Evolutionary conservation across 371 early-diverging fungal genomes (phyloP).

Genomic region (Entomophthora muscae): DNA sequence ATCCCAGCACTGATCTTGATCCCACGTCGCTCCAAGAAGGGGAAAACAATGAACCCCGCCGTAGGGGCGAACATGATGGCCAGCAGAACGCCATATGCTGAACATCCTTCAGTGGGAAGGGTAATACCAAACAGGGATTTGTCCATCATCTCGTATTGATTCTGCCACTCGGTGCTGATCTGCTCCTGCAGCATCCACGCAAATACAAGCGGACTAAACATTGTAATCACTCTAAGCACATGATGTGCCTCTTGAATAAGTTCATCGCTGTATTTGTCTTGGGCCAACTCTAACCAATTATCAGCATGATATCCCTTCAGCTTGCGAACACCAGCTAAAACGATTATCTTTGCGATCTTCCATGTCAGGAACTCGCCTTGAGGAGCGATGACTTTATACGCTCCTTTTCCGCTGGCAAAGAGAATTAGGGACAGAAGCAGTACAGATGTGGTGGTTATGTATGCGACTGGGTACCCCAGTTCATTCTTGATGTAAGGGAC

Average conservation of each 20-base stretch:
- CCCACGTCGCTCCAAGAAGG: conserved; percentile 9
- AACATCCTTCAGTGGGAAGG: not conserved
- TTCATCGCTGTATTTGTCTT: not conserved
- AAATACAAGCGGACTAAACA: conserved; percentile 23
- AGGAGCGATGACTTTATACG: conserved; percentile 34
- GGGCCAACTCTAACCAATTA: conserved; percentile 9
- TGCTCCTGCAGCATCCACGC: conserved; percentile 42
- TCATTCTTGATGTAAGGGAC: not conserved
- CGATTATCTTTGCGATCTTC: conserved; percentile 14
- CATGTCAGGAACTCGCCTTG: conserved; percentile 28
- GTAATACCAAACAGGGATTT: conserved; percentile 13
- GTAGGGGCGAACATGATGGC: conserved; percentile 2
- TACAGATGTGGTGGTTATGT: not conserved
- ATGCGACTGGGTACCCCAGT: conserved; percentile 2
- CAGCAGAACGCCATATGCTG: not conserved
- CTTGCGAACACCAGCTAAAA: not conserved
- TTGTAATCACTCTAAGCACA: conserved; percentile 12
- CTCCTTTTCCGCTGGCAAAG: conserved; percentile 24
- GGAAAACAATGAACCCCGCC: not conserved
- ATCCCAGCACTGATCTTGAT: no score
- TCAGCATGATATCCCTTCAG: not conserved
- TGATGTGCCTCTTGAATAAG: conserved; percentile 8
- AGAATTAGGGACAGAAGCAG: conserved; percentile 16
- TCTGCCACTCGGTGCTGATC: conserved; percentile 17
- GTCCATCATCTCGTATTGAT: conserved; percentile 17